phyloP scores from a whole-genome alignment of 768 basidiomycete genomes.

The Tylopilus intermedius region DNA sequence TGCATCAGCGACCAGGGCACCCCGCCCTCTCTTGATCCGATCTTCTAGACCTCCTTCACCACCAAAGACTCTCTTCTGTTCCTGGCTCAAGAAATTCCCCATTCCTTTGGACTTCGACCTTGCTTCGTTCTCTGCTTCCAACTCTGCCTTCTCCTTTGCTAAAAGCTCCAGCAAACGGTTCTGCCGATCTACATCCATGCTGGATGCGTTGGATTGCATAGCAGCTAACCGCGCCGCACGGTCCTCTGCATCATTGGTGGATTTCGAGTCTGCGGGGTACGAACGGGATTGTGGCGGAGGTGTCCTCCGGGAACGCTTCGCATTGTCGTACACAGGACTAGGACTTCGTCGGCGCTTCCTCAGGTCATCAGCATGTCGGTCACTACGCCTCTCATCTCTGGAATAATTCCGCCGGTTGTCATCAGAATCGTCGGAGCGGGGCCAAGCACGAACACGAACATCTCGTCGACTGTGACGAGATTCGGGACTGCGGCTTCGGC shows the following conservation, averaged over 20 bases:
- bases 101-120: constrained; percentile 71
- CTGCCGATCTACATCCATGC: constrained; percentile 63
- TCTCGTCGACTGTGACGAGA: constrained; percentile 13
- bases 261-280: constrained; percentile 12
- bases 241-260: constrained; percentile 38
- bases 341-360: constrained; percentile 39
- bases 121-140: constrained; percentile 64
- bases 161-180: constrained; percentile 63
- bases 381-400: constrained; percentile 23
- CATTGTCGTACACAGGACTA: constrained; percentile 26
- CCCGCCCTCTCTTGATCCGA: constrained; percentile 65
- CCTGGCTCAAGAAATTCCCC: constrained; percentile 75
- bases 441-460: constrained; percentile 36
- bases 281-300: constrained; percentile 27
- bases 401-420: constrained; percentile 31
- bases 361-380: constrained; percentile 26
- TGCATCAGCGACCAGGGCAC: constrained; percentile 61
- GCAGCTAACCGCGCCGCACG: constrained; percentile 86
- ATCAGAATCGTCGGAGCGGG: constrained; percentile 51
- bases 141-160: constrained; percentile 73
- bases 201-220: constrained; percentile 74
- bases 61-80: constrained; percentile 82
- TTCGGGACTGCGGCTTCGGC: constrained; percentile 30
- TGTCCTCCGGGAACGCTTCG: constrained; percentile 50
- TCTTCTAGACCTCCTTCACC: constrained; percentile 76